These are phyloP conservation scores for Phytopythium kandeliae DNA, from an alignment of 352 stramenopile species.

Conservation along the genomic window DNA sequence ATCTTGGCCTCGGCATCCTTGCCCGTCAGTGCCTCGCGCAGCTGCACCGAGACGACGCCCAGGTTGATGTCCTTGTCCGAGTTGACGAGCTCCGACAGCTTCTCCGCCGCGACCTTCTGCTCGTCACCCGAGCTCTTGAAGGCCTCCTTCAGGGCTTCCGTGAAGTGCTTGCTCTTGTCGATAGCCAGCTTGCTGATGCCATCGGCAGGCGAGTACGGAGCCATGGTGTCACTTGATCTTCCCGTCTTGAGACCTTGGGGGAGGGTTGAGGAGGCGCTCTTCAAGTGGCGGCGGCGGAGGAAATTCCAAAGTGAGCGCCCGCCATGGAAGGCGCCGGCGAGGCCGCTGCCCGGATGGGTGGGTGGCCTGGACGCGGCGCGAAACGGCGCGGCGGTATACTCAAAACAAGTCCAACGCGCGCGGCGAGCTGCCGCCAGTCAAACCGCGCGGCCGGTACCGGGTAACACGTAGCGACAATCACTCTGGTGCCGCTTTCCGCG, in stretches of 20 bases:
- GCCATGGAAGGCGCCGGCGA: neutral
- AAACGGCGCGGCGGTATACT: neutral
- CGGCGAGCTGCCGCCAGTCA: neutral
- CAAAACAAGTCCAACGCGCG: constrained; percentile 2
- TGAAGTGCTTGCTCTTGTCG: constrained; percentile 90
- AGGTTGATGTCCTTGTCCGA: constrained; percentile 72
- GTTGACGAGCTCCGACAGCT: constrained; percentile 76
- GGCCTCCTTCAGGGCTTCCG: constrained; percentile 73
- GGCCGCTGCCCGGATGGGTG: neutral
- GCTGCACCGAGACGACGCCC: constrained; percentile 55
- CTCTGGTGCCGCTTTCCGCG: no score
- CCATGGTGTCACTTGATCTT: constrained; percentile 48
- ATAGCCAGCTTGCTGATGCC: constrained; percentile 82
- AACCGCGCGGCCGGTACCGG: no score
- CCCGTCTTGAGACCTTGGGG: constrained; percentile 14
- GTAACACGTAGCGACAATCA: no score
- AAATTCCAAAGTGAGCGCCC: constrained; percentile 77
- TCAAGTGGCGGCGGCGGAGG: constrained; percentile 35
- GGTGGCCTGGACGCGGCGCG: neutral
- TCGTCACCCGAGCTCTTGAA: constrained; percentile 61
- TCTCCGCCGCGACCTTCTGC: constrained; percentile 80
- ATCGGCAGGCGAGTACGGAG: constrained; percentile 76
- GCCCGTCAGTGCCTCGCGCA: constrained; percentile 54
- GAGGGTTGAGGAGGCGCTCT: constrained; percentile 23
- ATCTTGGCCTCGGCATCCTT: constrained; percentile 61